Conservation (phyloP, 2,329 filamentous ascomycete species). For the Diaporthe sp. region DNA sequence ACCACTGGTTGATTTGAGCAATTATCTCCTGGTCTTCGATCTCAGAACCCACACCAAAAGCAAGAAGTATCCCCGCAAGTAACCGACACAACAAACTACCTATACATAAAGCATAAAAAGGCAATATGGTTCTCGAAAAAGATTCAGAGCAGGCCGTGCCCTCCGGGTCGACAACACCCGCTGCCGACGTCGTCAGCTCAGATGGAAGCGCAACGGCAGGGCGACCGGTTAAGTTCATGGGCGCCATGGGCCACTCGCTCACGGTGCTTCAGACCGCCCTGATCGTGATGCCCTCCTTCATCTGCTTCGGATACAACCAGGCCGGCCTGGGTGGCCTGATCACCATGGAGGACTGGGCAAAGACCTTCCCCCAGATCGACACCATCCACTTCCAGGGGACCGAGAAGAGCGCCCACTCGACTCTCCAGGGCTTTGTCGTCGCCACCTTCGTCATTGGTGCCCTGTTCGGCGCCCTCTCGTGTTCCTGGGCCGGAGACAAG, state of each 20-base stretch:
- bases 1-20: too few species aligned
- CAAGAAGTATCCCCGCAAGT: neutral
- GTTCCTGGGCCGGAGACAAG: constrained; percentile 52
- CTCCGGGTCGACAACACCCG: neutral
- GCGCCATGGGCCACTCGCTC: constrained; percentile 35
- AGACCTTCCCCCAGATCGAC: constrained; percentile 60
- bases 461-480: constrained; percentile 38
- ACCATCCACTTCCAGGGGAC: constrained; percentile 54
- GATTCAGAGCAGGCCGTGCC: constrained; percentile 3
- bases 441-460: constrained; percentile 40
- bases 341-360: constrained; percentile 46
- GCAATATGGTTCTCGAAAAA: constrained; percentile 17
- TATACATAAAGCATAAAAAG: neutral
- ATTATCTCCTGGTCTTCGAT: too few species aligned
- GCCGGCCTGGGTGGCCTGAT: constrained; percentile 58
- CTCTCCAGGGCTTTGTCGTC: constrained; percentile 41
- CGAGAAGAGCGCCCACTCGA: constrained; percentile 51
- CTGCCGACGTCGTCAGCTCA: neutral
- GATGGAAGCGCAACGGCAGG: neutral
- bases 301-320: constrained; percentile 64
- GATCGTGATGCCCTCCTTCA: constrained; percentile 47
- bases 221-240: constrained; percentile 28
- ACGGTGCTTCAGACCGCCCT: constrained; percentile 34
- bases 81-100: neutral
- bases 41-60: neutral